Evolutionary conservation across 2,329 filamentous ascomycete genomes (phyloP).

Genomic region (Pseudodiploospora longispora): DNA sequence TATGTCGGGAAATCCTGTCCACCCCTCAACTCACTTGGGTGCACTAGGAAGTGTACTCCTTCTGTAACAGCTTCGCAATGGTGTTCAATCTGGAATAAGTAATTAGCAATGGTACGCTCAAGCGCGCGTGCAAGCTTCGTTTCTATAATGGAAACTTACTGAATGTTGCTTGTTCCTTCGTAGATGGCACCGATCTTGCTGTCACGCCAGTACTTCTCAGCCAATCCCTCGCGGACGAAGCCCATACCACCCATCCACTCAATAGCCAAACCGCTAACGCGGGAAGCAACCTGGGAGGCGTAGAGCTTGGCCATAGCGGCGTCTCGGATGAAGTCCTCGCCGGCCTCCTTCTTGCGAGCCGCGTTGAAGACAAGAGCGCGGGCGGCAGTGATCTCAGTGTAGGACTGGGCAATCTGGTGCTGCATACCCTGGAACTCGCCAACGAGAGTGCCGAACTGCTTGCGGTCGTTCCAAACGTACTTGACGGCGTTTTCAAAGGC

Average conservation of each 20-base stretch:
- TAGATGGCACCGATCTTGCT: constrained; percentile 99
- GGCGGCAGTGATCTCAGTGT: constrained; percentile 86
- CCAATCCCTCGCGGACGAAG: constrained; percentile 90
- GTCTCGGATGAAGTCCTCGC: constrained; percentile 88
- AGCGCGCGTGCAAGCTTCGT: background rate
- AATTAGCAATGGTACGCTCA: background rate
- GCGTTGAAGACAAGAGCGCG: constrained; percentile 93
- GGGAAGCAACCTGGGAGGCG: constrained; percentile 83
- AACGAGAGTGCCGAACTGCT: constrained; percentile 88
- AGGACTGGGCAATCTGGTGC: constrained; percentile 94
- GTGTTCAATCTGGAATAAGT: constrained; percentile 39
- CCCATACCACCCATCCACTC: constrained; percentile 99
- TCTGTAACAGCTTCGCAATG: constrained; percentile 55
- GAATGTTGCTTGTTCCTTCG: constrained; percentile 78
- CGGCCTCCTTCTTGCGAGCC: constrained; percentile 94
- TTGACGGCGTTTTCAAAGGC: constrained; percentile 88
- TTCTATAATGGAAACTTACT: constrained; percentile 33
- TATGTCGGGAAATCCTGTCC: background rate
- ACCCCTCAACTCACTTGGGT: constrained; percentile 16
- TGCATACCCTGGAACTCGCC: constrained; percentile 99
- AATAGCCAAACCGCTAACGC: constrained; percentile 75
- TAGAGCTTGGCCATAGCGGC: constrained; percentile 98
- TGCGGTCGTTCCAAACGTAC: constrained; percentile 97
- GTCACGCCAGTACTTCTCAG: constrained; percentile 96
- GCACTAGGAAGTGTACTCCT: constrained; percentile 42